Base-by-base conservation (phyloP, 495 filamentous ascomycete species). In the Evernia prunastri region DNA sequence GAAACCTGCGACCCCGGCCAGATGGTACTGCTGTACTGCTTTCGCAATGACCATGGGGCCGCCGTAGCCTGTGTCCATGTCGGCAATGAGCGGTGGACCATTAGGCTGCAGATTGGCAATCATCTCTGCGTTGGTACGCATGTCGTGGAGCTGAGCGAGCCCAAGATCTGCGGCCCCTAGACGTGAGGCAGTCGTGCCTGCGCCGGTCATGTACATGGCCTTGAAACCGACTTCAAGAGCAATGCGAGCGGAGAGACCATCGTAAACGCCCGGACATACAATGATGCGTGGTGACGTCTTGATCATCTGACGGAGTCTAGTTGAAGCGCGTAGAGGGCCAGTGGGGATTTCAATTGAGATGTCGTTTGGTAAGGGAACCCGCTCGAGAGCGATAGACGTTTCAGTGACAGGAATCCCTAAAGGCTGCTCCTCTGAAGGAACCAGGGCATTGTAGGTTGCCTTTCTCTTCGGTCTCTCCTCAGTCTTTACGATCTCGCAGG, bases 21-120 rank as follows among this genome's bases (percentile, higher is more conserved):
- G 78, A 47, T 82, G 81, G 69, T 89, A 90, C 53, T 83, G 75
- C 65, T 81, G 75, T 18, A 87, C 80, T 0, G 86, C 80, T 40
- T 82, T 79, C 29, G 81, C 75, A 17, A 89, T 81, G 79, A 86
- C 84, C 40, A 87, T 64, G 1, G 82, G 81, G 3, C 80, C 80
- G 65, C 84, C 84, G 56, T 80, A 87, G 35, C 84, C 84, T 6
- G 81, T 84, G 72, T 90, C 87, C 65, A 84, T 85, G 66, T 89
- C 86, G 15, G 86, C 86, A 70, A 89, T 88, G 11, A 89, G 67
- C 5, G 85, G 84, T 2, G 80, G 79, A 0, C 80, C 76, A 36
- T 71, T 70, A 0, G 83, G 83, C 63, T 84, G 76, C 42, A 89
- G 74, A 60, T 77, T 78, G 18, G 43, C 43, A 23, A 45, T 45